Evolutionary conservation across 352 stramenopile genomes (phyloP), one percentile per base, ranked within the genome.

Genomic region (Globisporangium acanthophoron): DNA sequence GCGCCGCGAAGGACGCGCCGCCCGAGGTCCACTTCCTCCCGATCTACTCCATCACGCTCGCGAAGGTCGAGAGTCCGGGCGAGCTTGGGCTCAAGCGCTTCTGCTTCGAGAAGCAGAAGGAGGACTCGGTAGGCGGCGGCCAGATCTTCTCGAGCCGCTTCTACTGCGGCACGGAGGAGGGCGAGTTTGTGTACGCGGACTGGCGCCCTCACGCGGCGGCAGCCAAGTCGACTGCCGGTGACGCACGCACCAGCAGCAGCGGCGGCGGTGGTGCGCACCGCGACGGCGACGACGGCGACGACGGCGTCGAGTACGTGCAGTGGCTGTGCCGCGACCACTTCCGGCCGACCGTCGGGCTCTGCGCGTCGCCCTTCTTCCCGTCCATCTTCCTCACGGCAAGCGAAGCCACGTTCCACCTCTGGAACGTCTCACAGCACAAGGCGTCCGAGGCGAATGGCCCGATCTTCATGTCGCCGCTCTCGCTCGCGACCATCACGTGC

Each of bases 391-490:
- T 98, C 21, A 94, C 80, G 0, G 86, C 94, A 43, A 92, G 81
- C 48, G 88, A 97, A 59, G 88, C 85, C 21, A 87, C 87, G 52
- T 97, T 98, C 53, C 88, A 98, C 60, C 74, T 98, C 40, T 98
- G 92, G 90, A 96, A 94, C 58, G 78, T 92, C 27, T 69, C 69
- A n/a, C 76, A 86, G 48, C 62, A 71, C 35, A 72, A 72, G 53
- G 44, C 51, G 15, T 39, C 53, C n/a, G 56, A 76, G 18, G 68
- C 60, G 12, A 80, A 84, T 50, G 78, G 76, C 0, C 88, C 91
- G 3, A 90, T 97, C 59, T 97, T 97, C 65, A 71, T 79, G 16
- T 96, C 82, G 31, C 89, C 91, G 27, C 64, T 96, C n/a, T 85
- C 84, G 31, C 65, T 79, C 5, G 73, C 82, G 18, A 71, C 85